Evolutionary conservation across 306 rosid genomes (phyloP).

Genomic region (Pachyrhizus erosus): DNA sequence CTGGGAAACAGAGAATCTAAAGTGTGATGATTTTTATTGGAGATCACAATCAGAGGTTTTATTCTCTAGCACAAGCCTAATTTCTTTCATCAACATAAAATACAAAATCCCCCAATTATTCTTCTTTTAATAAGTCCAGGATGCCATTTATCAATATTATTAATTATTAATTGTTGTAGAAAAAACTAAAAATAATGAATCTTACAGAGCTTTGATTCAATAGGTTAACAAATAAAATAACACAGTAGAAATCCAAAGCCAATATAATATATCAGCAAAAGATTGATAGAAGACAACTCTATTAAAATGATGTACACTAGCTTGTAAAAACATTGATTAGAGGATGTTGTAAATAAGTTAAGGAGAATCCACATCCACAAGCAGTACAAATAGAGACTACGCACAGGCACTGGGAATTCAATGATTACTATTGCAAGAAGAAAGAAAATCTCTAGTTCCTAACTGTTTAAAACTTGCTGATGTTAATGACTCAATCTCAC

Average conservation of each 20-base stretch:
- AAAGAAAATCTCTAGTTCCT: background rate
- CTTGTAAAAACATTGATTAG: constrained; percentile 1
- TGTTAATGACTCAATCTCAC: constrained; percentile 22
- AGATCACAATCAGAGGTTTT: constrained; percentile 2
- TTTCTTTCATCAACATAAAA: background rate
- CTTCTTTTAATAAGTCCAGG: background rate
- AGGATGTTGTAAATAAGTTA: constrained; percentile 3
- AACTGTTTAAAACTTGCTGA: constrained; percentile 28
- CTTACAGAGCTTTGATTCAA: background rate
- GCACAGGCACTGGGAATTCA: background rate
- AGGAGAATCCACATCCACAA: background rate
- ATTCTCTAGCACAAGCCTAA: background rate
- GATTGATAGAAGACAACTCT: background rate
- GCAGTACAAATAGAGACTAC: constrained; percentile 3
- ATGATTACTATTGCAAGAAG: background rate
- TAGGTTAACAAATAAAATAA: background rate
- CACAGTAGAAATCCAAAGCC: background rate
- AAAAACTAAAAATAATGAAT: background rate
- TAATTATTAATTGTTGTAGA: background rate
- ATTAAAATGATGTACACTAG: background rate
- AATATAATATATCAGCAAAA: background rate
- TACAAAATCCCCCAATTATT: background rate
- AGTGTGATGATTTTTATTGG: constrained; percentile 7
- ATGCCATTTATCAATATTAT: background rate
- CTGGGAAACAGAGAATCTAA: constrained; percentile 18